Conservation (phyloP, 768 basidiomycete species). For the Mycena kentingensis region DNA sequence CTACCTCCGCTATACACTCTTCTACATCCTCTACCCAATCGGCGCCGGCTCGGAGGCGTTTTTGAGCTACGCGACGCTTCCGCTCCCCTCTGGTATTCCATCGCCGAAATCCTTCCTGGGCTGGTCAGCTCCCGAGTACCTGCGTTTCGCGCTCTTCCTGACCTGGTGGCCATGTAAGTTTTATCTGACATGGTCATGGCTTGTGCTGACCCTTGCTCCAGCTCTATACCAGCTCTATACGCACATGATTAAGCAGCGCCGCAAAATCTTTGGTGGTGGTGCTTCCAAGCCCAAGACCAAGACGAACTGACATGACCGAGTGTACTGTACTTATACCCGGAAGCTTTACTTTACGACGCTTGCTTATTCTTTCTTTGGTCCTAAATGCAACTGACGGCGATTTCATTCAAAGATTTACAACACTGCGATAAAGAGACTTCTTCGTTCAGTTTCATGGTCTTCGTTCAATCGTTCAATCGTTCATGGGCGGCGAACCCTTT, state of each 20-base stretch:
- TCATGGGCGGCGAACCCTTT: neutral
- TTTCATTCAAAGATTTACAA: neutral
- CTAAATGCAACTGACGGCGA: neutral
- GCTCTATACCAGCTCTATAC: conserved; percentile 55
- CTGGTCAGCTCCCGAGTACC: conserved; percentile 61
- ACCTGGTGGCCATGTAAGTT: conserved; percentile 87
- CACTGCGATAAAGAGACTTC: conserved; percentile 1
- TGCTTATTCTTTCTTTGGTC: neutral
- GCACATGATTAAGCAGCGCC: conserved; percentile 55
- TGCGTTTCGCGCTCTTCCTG: conserved; percentile 62
- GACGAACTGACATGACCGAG: conserved; percentile 14
- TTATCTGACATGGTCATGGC: neutral
- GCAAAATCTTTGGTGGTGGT: conserved; percentile 48
- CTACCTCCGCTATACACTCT: conserved; percentile 87
- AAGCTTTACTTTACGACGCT: neutral
- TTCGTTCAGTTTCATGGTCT: no score
- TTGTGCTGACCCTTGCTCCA: conserved; percentile 23
- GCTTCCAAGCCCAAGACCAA: conserved; percentile 16
- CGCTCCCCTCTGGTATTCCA: conserved; percentile 44
- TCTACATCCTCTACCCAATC: conserved; percentile 90
- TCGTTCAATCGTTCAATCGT: neutral
- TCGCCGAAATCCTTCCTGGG: conserved; percentile 45
- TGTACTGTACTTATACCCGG: conserved; percentile 18
- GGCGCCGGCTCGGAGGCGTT: conserved; percentile 92
- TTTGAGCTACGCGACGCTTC: conserved; percentile 77